Percentiles rank a stretch among this genome's conserved stretches.
These are phyloP conservation scores for Stephania yunnanensis DNA, from an alignment of 164 flowering plant species.

Conservation along the genomic window DNA sequence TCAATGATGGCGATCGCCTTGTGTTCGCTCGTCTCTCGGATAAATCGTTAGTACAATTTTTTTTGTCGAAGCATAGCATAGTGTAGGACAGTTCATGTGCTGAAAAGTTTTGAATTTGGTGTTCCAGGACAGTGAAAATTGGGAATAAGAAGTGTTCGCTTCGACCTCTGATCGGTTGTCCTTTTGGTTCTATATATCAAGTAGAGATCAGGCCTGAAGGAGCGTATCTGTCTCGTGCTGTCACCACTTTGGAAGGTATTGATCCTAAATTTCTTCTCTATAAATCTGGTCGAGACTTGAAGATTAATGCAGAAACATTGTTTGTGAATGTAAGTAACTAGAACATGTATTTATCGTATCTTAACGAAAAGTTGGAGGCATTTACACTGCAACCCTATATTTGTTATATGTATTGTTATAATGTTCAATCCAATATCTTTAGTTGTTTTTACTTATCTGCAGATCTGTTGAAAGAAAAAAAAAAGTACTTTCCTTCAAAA, in stretches of 20 bases:
- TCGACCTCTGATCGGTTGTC: conserved; percentile 79
- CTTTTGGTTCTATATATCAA: conserved; percentile 79
- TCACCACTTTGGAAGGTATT: conserved; percentile 39
- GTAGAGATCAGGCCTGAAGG: conserved; percentile 53
- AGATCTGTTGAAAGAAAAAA: too few species aligned
- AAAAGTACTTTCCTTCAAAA: too few species aligned
- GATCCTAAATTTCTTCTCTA: background rate
- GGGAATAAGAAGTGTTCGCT: conserved; percentile 68
- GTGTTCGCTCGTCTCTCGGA: conserved; percentile 80
- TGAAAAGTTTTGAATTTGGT: background rate
- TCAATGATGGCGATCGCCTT: conserved; percentile 87
- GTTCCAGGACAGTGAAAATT: conserved; percentile 73
- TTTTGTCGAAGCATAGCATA: too few species aligned
- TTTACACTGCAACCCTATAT: too few species aligned
- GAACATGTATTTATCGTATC: too few species aligned
- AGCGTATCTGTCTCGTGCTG: conserved; percentile 48
- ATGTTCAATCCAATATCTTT: too few species aligned
- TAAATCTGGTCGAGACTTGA: too few species aligned
- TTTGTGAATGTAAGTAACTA: too few species aligned
- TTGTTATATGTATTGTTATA: too few species aligned
- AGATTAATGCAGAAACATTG: too few species aligned
- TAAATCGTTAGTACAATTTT: conserved; percentile 41
- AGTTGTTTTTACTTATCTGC: too few species aligned
- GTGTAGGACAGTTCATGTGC: background rate
- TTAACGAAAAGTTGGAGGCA: too few species aligned